Base-by-base conservation (phyloP, 306 rosid genomes). In the Prunus armeniaca region DNA sequence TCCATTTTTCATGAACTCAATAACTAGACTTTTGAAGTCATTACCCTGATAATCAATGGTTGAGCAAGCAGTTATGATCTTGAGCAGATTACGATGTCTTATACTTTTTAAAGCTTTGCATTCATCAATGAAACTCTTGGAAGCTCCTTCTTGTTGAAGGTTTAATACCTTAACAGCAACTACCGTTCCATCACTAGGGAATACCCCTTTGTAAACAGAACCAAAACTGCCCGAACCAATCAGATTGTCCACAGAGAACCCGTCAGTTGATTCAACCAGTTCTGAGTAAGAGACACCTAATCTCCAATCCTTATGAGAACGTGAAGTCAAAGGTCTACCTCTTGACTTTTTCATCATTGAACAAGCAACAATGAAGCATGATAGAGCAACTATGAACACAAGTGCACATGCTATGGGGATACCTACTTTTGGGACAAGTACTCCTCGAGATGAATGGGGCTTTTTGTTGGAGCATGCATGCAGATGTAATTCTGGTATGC, bases 121-220 rank as follows among this genome's bases (percentile, higher is more conserved):
- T 79, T 84, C 82, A 0, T 30, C 63, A 7, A 77, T 57, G 71
- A 87, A 87, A 51, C 88, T 82, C 11, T 76, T 87, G n/a, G 74
- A 79, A 46, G 86, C 90, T 56, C 85, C 86, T 45, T 22, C 55
- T 49, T 69, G 82, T 74, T 74, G 63, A 79, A 82, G 84, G 77
- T 84, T 73, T 10, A 79, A 60, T 17, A 87, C 90, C 67, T 87
- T 87, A n/a, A 84, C n/a, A 3, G 83, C 88, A 6, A 82, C 71
- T 15, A 32, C 2, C 19, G 57, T 9, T 56, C 73, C 74, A 55
- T 73, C 61, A 25, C 4, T 0, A 6, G 41, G 38, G 38, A 34
- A 7, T 5, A 34, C 38, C 7, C 38, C 38, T 34, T 34, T 34
- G 38, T 34, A 34, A 27, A 61, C 19, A 5, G 41, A 61, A 61